Conservation (phyloP, 805 yeast species). For the Maudiozyma pseudohumilis region DNA sequence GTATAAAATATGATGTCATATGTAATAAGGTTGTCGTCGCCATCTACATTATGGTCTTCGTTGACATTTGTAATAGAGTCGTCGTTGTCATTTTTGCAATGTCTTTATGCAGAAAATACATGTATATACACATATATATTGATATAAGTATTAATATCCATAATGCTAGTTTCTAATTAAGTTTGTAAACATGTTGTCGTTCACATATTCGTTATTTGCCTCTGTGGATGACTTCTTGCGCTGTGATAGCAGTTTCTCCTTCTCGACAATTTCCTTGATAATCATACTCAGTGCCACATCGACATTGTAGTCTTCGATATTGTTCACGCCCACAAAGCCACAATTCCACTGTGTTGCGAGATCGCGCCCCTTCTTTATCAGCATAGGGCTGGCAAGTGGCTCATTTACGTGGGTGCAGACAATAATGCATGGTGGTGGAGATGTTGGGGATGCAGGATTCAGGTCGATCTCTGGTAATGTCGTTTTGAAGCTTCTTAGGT, state of each 20-base stretch:
- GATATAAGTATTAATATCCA: background rate
- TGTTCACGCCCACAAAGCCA: constrained; percentile 57
- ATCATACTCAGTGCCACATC: constrained; percentile 50
- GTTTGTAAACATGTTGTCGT: constrained; percentile 5
- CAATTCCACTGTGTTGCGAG: constrained; percentile 55
- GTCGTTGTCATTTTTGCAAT: no score
- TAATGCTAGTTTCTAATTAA: constrained; percentile 5
- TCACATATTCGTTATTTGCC: background rate
- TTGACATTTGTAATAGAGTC: no score
- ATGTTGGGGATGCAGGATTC: constrained; percentile 31
- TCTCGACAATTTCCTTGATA: constrained; percentile 51
- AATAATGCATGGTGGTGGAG: constrained; percentile 58
- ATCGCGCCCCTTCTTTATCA: constrained; percentile 47
- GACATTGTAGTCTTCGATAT: constrained; percentile 38
- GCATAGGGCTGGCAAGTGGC: constrained; percentile 47
- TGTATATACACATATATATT: no score
- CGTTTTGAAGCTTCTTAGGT: constrained; percentile 24
- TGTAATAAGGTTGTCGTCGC: no score
- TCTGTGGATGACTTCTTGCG: constrained; percentile 2
- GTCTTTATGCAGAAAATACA: no score
- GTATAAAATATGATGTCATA: constrained; percentile 7
- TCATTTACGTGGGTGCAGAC: constrained; percentile 55
- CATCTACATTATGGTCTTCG: no score
- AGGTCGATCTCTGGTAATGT: constrained; percentile 27
- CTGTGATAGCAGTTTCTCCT: constrained; percentile 19